Percentiles rank a stretch among this genome's conserved stretches.
These are phyloP conservation scores for Ilex aquifolium DNA, from an alignment of 257 asterid species.

Conservation along the genomic window DNA sequence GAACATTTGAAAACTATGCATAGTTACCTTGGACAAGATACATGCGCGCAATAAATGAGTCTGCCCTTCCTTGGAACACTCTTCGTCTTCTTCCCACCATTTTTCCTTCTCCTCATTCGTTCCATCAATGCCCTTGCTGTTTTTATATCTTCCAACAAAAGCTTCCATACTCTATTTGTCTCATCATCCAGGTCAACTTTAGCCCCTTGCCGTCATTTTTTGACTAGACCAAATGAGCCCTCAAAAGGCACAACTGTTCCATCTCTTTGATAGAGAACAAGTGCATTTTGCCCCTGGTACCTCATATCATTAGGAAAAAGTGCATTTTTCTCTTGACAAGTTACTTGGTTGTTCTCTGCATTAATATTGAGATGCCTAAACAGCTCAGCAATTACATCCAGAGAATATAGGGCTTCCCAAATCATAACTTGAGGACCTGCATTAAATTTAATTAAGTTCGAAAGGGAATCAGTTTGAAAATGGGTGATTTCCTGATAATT, in stretches of 20 bases:
- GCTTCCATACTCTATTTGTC: conserved; percentile 59
- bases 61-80: conserved; percentile 55
- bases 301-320: background rate
- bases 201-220: background rate
- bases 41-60: conserved; percentile 71
- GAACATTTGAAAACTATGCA: conserved; percentile 8
- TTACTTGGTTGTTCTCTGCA: background rate
- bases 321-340: background rate
- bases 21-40: conserved; percentile 66
- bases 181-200: conserved; percentile 73
- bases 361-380: background rate
- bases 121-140: conserved; percentile 52
- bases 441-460: conserved; percentile 12
- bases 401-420: conserved; percentile 34
- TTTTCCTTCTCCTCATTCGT: conserved; percentile 45
- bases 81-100: conserved; percentile 68
- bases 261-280: background rate
- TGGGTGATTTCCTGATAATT: background rate
- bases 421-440: conserved; percentile 60
- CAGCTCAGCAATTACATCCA: background rate
- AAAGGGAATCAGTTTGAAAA: background rate
- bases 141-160: conserved; percentile 48
- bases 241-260: background rate
- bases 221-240: background rate
- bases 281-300: background rate